A percentile compares a stretch with the other conserved stretches of the same genome.
Conservation (phyloP, 1,139 yeast genomes). For the Sugiyamaella castrensis region DNA sequence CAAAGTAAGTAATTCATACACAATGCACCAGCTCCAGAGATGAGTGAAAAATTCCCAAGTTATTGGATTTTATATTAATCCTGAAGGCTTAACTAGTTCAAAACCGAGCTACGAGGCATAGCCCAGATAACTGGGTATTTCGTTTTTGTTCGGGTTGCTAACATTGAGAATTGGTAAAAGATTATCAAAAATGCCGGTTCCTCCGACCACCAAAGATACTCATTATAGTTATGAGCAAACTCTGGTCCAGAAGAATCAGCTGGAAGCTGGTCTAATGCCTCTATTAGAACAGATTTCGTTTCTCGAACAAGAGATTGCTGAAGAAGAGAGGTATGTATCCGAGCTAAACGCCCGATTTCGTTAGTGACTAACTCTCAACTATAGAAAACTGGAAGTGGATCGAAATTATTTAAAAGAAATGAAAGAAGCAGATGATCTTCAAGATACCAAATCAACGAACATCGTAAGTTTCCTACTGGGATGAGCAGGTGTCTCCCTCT, state of each 20-base stretch:
- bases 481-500: not conserved
- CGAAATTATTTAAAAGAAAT: slow-evolving; percentile 10
- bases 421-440: slow-evolving; percentile 1
- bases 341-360: not conserved
- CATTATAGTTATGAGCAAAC: slow-evolving; percentile 24
- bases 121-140: not conserved
- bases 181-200: slow-evolving; percentile 23
- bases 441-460: slow-evolving; percentile 1
- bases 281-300: slow-evolving; percentile 27
- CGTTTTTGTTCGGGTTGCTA: not conserved
- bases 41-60: no score
- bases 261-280: slow-evolving; percentile 26
- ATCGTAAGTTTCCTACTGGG: slow-evolving; percentile 2
- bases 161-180: slow-evolving; percentile 10
- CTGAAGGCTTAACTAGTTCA: slow-evolving; percentile 8
- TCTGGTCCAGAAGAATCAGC: slow-evolving; percentile 20
- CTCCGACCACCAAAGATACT: slow-evolving; percentile 24
- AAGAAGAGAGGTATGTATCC: slow-evolving; percentile 19
- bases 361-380: not conserved
- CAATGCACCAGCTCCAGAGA: no score
- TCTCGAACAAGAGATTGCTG: slow-evolving; percentile 25
- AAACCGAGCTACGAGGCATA: not conserved
- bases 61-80: no score
- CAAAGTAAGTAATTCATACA: slow-evolving; percentile 4
- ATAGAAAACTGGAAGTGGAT: slow-evolving; percentile 16